These are phyloP conservation scores for Candida quercuum DNA, from an alignment of 805 yeast genomes.

Conservation along the genomic window DNA sequence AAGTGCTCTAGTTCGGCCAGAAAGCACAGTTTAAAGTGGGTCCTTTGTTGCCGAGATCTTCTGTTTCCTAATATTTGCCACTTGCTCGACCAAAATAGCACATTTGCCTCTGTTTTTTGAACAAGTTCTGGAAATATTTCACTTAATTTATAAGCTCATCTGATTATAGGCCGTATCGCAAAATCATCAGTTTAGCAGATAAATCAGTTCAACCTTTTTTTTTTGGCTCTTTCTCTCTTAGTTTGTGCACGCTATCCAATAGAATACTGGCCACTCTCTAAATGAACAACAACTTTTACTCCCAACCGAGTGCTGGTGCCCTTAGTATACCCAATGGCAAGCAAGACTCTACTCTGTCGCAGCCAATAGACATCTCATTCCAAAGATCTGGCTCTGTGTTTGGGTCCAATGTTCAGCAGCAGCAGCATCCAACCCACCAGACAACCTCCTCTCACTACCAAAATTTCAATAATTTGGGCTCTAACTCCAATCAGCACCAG, in stretches of 20 bases:
- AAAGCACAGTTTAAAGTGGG: too few species aligned
- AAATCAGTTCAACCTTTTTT: too few species aligned
- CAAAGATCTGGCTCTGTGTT: conserved; percentile 27
- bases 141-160: too few species aligned
- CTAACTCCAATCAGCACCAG: conserved; percentile 2
- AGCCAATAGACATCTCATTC: conserved; percentile 35
- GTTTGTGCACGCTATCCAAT: neutral
- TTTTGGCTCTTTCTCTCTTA: too few species aligned
- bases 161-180: too few species aligned
- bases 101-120: too few species aligned
- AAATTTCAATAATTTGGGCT: neutral
- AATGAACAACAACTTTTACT: conserved; percentile 18
- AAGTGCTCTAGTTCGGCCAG: too few species aligned
- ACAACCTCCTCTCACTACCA: conserved; percentile 2
- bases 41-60: too few species aligned
- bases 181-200: too few species aligned
- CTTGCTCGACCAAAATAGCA: too few species aligned
- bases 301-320: conserved; percentile 27
- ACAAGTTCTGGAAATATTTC: too few species aligned
- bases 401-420: conserved; percentile 1
- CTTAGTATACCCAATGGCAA: conserved; percentile 27
- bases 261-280: neutral
- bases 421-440: neutral
- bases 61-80: too few species aligned
- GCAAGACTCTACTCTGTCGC: conserved; percentile 14